Conservation (phyloP, 352 stramenopile genomes). For the Thraustochytrium sp. region DNA sequence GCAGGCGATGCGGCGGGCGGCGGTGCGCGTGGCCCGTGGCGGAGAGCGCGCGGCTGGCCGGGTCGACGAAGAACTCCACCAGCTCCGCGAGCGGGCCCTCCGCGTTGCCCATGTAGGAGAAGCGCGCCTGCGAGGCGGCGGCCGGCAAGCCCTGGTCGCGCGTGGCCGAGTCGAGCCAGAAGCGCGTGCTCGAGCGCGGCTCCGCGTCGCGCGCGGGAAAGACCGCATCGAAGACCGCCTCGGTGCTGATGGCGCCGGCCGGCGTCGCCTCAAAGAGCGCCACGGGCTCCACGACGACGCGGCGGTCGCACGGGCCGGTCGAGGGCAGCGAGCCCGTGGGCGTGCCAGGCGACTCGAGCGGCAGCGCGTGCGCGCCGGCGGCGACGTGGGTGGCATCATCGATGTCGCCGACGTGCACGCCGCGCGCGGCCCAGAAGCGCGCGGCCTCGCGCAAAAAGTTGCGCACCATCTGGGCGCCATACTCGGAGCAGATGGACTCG, state of each 20-base stretch:
- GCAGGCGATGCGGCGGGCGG: not conserved
- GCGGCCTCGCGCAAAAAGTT: constrained; percentile 65
- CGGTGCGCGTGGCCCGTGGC: not conserved
- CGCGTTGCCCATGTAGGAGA: constrained; percentile 17
- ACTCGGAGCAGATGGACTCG: constrained; percentile 82
- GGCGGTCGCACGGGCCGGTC: not conserved
- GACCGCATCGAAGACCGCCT: not conserved
- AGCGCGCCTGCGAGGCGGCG: not conserved
- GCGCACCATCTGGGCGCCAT: constrained; percentile 72
- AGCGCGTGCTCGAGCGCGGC: not conserved
- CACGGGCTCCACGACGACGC: not conserved
- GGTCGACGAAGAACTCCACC: constrained; percentile 1
- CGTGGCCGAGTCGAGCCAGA: constrained; percentile 42
- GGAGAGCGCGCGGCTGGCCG: not conserved
- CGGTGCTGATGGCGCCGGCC: not conserved
- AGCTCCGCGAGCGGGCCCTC: constrained; percentile 2
- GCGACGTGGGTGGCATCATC: no score
- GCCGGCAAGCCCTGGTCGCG: not conserved
- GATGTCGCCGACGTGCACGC: not conserved
- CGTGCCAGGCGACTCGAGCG: not conserved
- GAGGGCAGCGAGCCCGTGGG: not conserved
- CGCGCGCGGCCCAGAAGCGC: not conserved
- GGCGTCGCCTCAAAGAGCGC: not conserved
- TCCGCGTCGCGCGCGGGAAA: constrained; percentile 50
- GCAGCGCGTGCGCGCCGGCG: not conserved